Percentiles rank a stretch among this genome's conserved stretches.
Conservation (phyloP, 495 filamentous ascomycete species). For the Aspergillus biplanus region DNA sequence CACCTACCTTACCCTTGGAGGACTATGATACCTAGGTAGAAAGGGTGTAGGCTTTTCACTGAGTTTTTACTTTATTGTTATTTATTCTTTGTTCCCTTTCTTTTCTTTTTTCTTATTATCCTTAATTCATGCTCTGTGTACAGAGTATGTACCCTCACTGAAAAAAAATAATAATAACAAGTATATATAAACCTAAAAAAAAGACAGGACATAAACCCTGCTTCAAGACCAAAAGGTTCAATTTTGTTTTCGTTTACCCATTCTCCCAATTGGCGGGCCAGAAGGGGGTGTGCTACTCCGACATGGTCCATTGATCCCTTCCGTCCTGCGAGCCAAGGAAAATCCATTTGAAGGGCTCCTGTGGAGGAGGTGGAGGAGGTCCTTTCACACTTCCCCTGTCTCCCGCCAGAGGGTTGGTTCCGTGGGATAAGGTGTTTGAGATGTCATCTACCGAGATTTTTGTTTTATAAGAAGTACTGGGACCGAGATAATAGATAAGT, state of each 20-base stretch:
- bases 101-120: too few relatives aligned
- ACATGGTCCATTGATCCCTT: too few relatives aligned
- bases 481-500: background rate
- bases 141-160: too few relatives aligned
- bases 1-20: too few relatives aligned
- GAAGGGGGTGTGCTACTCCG: background rate
- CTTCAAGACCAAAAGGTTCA: background rate
- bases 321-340: background rate
- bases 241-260: background rate
- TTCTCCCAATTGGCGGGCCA: background rate
- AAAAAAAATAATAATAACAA: too few relatives aligned
- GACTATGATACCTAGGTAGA: too few relatives aligned
- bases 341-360: background rate
- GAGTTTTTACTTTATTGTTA: too few relatives aligned
- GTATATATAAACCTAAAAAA: too few relatives aligned
- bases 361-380: background rate
- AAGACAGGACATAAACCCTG: background rate
- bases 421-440: background rate
- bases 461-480: background rate
- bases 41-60: too few relatives aligned
- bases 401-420: background rate
- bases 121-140: too few relatives aligned
- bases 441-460: background rate
- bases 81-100: too few relatives aligned
- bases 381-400: too few relatives aligned